Conservation (phyloP, 139 green algal genomes). For the Chlamydomonas sphaeroides region DNA sequence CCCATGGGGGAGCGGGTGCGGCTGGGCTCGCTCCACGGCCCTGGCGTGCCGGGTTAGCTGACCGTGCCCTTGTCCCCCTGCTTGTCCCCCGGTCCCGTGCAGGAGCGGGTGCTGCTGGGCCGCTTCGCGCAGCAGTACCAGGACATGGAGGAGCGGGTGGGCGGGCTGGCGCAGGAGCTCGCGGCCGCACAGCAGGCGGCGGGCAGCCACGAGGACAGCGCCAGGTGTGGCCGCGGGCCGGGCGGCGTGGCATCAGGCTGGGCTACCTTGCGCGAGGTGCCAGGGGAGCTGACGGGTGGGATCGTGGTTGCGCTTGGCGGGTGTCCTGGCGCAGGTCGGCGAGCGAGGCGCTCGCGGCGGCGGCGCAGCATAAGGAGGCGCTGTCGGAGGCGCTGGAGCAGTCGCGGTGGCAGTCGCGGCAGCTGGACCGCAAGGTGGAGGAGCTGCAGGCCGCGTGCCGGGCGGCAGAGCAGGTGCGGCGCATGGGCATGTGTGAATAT, state of each 20-base stretch:
- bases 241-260: no score
- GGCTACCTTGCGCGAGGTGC: no score
- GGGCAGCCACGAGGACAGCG: constrained; percentile 13
- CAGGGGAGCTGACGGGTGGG: no score
- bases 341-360: constrained; percentile 6
- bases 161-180: constrained; percentile 44
- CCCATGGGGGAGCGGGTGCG: no score
- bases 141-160: constrained; percentile 10
- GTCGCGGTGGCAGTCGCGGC: constrained; percentile 57
- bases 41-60: no score
- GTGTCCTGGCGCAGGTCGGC: constrained; percentile 34
- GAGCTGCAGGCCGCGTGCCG: constrained; percentile 37
- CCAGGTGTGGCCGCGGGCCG: no score
- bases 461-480: constrained; percentile 35
- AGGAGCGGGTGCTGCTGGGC: constrained; percentile 26
- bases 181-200: background rate
- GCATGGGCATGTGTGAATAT: no score
- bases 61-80: no score
- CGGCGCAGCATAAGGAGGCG: constrained; percentile 39
- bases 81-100: no score
- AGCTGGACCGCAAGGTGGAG: constrained; percentile 61
- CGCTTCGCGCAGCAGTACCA: background rate
- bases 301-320: no score
- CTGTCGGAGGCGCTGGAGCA: constrained; percentile 57
- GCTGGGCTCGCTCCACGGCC: no score